phyloP scores from a whole-genome alignment of 176 grass and related monocot species.

The Aegilops tauschii region DNA sequence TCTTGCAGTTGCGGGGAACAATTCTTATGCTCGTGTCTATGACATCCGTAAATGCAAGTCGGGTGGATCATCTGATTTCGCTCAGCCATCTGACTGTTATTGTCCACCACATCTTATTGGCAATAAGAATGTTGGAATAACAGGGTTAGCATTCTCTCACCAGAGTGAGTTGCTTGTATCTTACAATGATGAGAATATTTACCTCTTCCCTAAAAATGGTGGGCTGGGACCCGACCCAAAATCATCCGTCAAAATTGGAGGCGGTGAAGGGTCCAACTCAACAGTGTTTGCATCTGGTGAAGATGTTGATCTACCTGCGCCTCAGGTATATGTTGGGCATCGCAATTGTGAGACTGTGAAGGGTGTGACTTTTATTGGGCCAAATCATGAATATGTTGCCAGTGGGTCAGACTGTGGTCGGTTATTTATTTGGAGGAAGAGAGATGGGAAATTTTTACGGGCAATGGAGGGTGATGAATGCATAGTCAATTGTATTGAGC shows the following conservation, averaged over 20 bases:
- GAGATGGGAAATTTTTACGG: slow-evolving; percentile 60
- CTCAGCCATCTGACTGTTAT: slow-evolving; percentile 51
- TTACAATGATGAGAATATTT: slow-evolving; percentile 81
- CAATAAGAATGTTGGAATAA: slow-evolving; percentile 53
- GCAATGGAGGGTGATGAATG: slow-evolving; percentile 81
- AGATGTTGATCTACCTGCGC: slow-evolving; percentile 31
- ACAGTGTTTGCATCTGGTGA: slow-evolving; percentile 10
- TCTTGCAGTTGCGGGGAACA: slow-evolving; percentile 71
- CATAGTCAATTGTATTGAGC: slow-evolving; percentile 84
- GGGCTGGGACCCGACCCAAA: slow-evolving; percentile 60
- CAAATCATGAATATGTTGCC: slow-evolving; percentile 82
- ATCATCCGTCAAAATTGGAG: slow-evolving; percentile 16
- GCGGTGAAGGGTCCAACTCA: slow-evolving; percentile 35
- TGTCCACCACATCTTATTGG: slow-evolving; percentile 74
- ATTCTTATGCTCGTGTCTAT: slow-evolving; percentile 77
- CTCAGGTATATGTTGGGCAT: slow-evolving; percentile 64
- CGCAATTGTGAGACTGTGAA: slow-evolving; percentile 85
- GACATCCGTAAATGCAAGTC: slow-evolving; percentile 81
- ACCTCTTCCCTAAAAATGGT: slow-evolving; percentile 78
- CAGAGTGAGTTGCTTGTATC: slow-evolving; percentile 72
- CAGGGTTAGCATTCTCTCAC: slow-evolving; percentile 84
- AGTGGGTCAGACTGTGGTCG: slow-evolving; percentile 89
- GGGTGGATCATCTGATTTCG: slow-evolving; percentile 62
- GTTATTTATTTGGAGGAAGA: slow-evolving; percentile 91
- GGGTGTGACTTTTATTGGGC: slow-evolving; percentile 76